These are phyloP conservation scores for Fraxinus quadrangulata DNA, from an alignment of 257 asterid genomes.

Conservation along the genomic window DNA sequence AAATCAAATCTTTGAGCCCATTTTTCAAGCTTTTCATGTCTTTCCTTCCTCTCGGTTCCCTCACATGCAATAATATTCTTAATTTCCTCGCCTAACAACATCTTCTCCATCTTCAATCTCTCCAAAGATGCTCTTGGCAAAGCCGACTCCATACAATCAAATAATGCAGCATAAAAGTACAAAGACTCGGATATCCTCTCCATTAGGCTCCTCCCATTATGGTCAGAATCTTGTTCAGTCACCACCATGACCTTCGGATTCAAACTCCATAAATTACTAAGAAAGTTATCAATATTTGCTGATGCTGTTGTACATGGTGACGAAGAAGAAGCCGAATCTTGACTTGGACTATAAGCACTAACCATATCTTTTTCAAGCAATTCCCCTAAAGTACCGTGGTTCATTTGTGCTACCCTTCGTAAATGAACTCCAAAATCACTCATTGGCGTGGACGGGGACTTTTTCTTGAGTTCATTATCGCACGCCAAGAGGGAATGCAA, in stretches of 20 bases:
- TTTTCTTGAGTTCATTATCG: constrained; percentile 41
- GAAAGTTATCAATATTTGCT: constrained; percentile 52
- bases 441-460: constrained; percentile 44
- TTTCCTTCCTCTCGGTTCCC: constrained; percentile 76
- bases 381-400: constrained; percentile 61
- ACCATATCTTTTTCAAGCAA: constrained; percentile 68
- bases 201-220: constrained; percentile 72
- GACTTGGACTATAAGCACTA: constrained; percentile 57
- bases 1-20: constrained; percentile 72
- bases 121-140: constrained; percentile 74
- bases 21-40: constrained; percentile 88
- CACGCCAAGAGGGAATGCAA: constrained; percentile 70
- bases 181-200: constrained; percentile 83
- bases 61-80: constrained; percentile 87
- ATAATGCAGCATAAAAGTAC: constrained; percentile 82
- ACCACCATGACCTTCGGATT: constrained; percentile 88
- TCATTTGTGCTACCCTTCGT: constrained; percentile 50
- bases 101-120: constrained; percentile 82
- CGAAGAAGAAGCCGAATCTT: constrained; percentile 70
- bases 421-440: constrained; percentile 39
- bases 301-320: constrained; percentile 48
- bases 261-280: constrained; percentile 64
- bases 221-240: constrained; percentile 86
- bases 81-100: constrained; percentile 85
- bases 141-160: constrained; percentile 82